Base-by-base conservation (phyloP, 192 early-diverging fungal genomes). In the Entophlyctis luteolus region DNA sequence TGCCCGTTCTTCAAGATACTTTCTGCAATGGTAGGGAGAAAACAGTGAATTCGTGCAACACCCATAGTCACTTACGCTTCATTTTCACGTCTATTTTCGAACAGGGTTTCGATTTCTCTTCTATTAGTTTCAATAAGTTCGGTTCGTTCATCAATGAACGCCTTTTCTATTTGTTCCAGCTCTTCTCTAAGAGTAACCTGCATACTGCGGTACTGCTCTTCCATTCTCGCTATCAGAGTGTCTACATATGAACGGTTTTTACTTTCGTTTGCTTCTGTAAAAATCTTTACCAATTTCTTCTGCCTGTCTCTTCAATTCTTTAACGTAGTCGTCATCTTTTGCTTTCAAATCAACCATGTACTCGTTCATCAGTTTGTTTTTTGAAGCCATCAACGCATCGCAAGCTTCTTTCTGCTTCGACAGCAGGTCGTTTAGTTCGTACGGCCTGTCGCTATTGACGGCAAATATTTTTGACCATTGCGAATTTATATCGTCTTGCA, bases 221-320 rank as follows among this genome's bases (percentile, higher is more conserved):
- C 81, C 84, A 86, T 86, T 29, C 80, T 67, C 23, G 72, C 77
- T n/a, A 86, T 72, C 29, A 86, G 55, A 1, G 58, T 72, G 57
- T 84, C 82, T 84, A 38, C 0, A n/a, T 20, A 14, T 27, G 33
- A n/a, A n/a, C n/a, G n/a, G n/a, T n/a, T n/a, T n/a, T n/a, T n/a
- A n/a, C n/a, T n/a, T n/a, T n/a, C n/a, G n/a, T n/a, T n/a, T n/a
- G n/a, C n/a, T n/a, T n/a, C n/a, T n/a, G n/a, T n/a, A n/a, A n/a
- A n/a, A n/a, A n/a, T n/a, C n/a, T n/a, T n/a, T 67, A 84, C 82
- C 82, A 57, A 86, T 86, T 49, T 86, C 84, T 58, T 86, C 84
- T 12, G 81, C 76, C 68, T 86, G 79, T 33, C 84, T 65, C 66
- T 86, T 84, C 10, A 86, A 65, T 56, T 84, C 84, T 49, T 79